Evolutionary conservation across 352 stramenopile species (phyloP).

Genomic region (Pythium graminicola): DNA sequence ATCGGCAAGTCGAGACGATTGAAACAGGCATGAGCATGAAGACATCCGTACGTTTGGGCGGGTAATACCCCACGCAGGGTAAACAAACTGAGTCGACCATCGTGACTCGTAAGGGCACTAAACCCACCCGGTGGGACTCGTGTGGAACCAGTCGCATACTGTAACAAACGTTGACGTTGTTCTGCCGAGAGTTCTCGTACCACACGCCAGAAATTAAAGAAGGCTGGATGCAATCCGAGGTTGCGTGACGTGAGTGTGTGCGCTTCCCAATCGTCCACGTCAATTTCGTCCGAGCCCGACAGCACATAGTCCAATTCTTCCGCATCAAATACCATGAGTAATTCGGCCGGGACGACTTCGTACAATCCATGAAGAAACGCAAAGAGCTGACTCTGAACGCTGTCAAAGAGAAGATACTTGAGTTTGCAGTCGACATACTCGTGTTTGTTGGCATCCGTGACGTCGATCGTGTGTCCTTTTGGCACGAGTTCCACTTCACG

Average conservation of each 20-base stretch:
- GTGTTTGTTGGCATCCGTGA: constrained; percentile 93
- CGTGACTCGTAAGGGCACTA: constrained; percentile 65
- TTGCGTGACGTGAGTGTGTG: constrained; percentile 71
- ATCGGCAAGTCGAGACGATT: constrained; percentile 91
- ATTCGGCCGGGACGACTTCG: constrained; percentile 92
- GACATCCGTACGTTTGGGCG: constrained; percentile 20
- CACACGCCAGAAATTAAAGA: constrained; percentile 95
- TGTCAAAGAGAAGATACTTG: constrained; percentile 48
- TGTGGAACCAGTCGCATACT: constrained; percentile 77
- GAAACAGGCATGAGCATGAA: constrained; percentile 54
- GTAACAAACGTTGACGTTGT: constrained; percentile 62
- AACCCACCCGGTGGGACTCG: constrained; percentile 75
- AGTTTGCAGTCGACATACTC: constrained; percentile 88
- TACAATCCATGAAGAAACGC: constrained; percentile 90
- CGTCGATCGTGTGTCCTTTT: constrained; percentile 42
- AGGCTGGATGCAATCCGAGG: constrained; percentile 30
- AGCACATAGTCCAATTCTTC: constrained; percentile 97
- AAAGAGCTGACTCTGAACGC: constrained; percentile 43
- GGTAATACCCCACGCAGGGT: constrained; percentile 55
- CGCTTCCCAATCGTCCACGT: constrained; percentile 93
- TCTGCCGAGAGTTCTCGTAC: constrained; percentile 85
- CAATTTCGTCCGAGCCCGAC: constrained; percentile 93
- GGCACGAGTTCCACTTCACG: constrained; percentile 40
- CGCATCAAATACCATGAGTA: constrained; percentile 94
- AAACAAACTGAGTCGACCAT: constrained; percentile 68